Evolutionary conservation across 768 basidiomycete genomes (phyloP), one percentile per base, ranked within the genome.

Genomic region (Xerocomellus dryophilus): DNA sequence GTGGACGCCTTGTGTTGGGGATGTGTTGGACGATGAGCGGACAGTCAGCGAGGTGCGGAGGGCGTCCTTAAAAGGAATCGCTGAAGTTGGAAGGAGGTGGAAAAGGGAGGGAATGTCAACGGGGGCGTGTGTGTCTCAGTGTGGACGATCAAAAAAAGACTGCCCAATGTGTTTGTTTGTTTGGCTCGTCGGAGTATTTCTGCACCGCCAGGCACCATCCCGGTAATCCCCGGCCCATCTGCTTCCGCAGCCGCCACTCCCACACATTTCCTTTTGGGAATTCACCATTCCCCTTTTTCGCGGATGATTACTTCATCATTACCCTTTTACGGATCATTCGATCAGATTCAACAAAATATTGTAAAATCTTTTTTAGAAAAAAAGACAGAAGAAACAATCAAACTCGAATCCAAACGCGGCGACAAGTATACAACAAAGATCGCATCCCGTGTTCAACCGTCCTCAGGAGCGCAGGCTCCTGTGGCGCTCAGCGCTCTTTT

Each of bases 31-130:
- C 65, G 69, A 62, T 63, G 65, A 47, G 67, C 71, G 69, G 65
- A 59, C 54, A 54, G 52, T 56, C 61, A 70, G 70, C 61, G 65
- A 62, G 54, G 58, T 69, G 61, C 67, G 69, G 70, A 68, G 61
- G 62, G 65, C 67, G 71, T 72, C 71, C 71, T 71, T 73, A 72
- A 70, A 66, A 73, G 71, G 71, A 73, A 71, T 71, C 70, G 70
- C 70, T 71, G 71, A 73, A 71, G 70, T 73, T 71, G 70, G 70
- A 73, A 72, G 70, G 70, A 71, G 71, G 71, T 65, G 60, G 71
- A 72, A 71, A 71, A 71, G 71, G 66, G 71, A 71, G 68, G 67
- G 69, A 70, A 61, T 69, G 70, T 72, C 69, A 72, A 70, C 60
- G 68, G 68, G 63, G 66, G 69, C 64, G 68, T 71, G 68, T 71